A percentile compares a stretch with the other conserved stretches of the same genome.
These are phyloP conservation scores for Lathyrus aphaca DNA, from an alignment of 306 rosid genomes.

Conservation along the genomic window DNA sequence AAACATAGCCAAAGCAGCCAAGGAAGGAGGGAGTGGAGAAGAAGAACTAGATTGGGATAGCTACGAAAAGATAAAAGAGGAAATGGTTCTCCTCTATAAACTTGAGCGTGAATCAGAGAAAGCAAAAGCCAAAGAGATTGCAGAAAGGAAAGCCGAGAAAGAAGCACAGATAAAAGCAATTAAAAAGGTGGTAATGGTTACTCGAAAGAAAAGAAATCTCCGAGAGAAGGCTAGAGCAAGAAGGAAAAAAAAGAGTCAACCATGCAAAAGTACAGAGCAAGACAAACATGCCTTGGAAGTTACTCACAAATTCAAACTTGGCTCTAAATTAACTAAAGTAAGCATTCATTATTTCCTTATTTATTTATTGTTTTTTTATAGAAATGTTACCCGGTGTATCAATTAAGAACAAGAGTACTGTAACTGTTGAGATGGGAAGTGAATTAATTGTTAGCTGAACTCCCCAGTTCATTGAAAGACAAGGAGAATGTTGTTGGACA, in stretches of 20 bases:
- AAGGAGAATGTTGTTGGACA: constrained; percentile 20
- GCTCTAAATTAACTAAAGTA: constrained; percentile 60
- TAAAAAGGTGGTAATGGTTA: constrained; percentile 56
- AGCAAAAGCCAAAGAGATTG: constrained; percentile 55
- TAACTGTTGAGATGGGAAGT: constrained; percentile 22
- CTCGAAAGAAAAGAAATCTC: constrained; percentile 43
- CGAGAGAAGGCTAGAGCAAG: constrained; percentile 40
- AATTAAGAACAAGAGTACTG: constrained; percentile 23
- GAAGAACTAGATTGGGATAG: constrained; percentile 77
- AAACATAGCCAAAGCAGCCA: constrained; percentile 73
- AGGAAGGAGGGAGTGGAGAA: constrained; percentile 66
- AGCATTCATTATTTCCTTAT: constrained; percentile 35
- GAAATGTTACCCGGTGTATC: constrained; percentile 15
- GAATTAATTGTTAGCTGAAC: constrained; percentile 7
- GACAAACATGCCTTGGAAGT: constrained; percentile 44
- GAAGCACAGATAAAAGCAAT: constrained; percentile 53
- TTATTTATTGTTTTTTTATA: constrained; percentile 8
- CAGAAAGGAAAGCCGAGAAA: constrained; percentile 54
- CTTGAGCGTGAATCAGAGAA: constrained; percentile 54
- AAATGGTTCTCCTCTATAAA: constrained; percentile 46
- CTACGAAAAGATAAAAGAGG: constrained; percentile 59
- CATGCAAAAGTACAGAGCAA: constrained; percentile 38
- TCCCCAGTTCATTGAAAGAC: constrained; percentile 13
- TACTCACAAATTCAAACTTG: constrained; percentile 41
- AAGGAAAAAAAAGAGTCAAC: constrained; percentile 35